These are phyloP conservation scores for Halenospora varia DNA, from an alignment of 495 filamentous ascomycete species.

Conservation along the genomic window DNA sequence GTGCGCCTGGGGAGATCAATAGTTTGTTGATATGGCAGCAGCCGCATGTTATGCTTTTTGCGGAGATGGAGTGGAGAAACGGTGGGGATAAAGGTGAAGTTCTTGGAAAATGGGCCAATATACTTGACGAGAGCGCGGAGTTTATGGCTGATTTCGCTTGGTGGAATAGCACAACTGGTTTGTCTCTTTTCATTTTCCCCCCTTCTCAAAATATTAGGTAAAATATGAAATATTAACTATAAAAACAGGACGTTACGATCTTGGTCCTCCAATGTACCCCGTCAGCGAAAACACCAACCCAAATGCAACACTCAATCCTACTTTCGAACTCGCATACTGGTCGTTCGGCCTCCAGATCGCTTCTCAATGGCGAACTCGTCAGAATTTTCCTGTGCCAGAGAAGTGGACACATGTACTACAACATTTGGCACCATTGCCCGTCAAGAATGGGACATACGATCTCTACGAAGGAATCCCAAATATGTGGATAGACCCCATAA, in stretches of 20 bases:
- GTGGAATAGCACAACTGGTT: slow-evolving; percentile 37
- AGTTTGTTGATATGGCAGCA: slow-evolving; percentile 53
- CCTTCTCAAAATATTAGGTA: not conserved
- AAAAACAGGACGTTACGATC: slow-evolving; percentile 34
- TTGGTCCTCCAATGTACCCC: slow-evolving; percentile 51
- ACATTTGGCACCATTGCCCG: slow-evolving; percentile 42
- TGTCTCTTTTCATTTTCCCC: not conserved
- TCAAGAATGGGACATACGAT: slow-evolving; percentile 38
- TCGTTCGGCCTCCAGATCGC: slow-evolving; percentile 44
- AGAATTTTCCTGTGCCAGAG: slow-evolving; percentile 29
- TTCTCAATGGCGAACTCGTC: slow-evolving; percentile 34
- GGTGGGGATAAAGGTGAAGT: slow-evolving; percentile 34
- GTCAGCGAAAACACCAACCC: slow-evolving; percentile 47
- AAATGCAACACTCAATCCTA: slow-evolving; percentile 45
- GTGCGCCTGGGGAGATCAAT: slow-evolving; percentile 54
- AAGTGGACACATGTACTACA: slow-evolving; percentile 39
- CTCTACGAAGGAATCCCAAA: slow-evolving; percentile 46
- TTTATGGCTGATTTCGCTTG: slow-evolving; percentile 49
- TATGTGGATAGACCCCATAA: slow-evolving; percentile 42
- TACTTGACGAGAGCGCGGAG: slow-evolving; percentile 41
- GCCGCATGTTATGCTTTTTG: slow-evolving; percentile 49
- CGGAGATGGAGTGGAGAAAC: slow-evolving; percentile 45
- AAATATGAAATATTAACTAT: not conserved
- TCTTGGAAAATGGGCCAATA: slow-evolving; percentile 40
- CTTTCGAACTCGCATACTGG: slow-evolving; percentile 52